Evolutionary conservation across 2,329 filamentous ascomycete genomes (phyloP), one percentile per base, ranked within the genome.

Genomic region (Stagonosporopsis vannaccii): DNA sequence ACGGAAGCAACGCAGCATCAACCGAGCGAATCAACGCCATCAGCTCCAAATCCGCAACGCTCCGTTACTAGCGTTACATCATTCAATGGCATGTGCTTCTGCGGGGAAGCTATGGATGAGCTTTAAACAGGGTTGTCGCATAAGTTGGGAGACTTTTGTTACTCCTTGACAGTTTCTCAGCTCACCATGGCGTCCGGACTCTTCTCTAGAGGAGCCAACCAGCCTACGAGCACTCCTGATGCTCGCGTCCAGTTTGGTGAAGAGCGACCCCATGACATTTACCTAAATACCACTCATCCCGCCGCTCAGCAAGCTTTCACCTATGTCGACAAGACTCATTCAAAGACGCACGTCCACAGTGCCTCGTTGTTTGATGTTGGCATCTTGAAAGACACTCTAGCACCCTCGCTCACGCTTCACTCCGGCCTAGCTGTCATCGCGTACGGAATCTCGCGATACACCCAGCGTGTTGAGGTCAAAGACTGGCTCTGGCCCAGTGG

Each of bases 401-500:
- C 84, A 3, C 84, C 85, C 0, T 85, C 83, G 0, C 74, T 86
- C 33, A 77, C 78, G 0, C 72, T 87, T 0, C 83, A 87, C 59
- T 78, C 82, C 0, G 78, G 81, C 4, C 77, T 86, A 12, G 79
- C 82, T 9, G 62, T 82, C 26, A 77, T 82, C 28, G 79, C 84
- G 0, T 87, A 84, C 64, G 78, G 78, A 8, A 75, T 80, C 26
- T 81, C 81, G 1, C 77, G 83, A 22, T 78, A 81, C 45, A 84
- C 82, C 7, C 72, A 85, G 63, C 78, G 80, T n/a, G 79, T 83
- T 9, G 85, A 87, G 52, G 75, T 80, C n/a, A 88, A 87, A 64
- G 85, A 88, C 67, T 84, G 81, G 77, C 71, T 85, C 6, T 87
- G 84, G 84, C 82, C 84, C 1, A 73, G 78, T 4, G 82, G 77